Evolutionary conservation across 208 protist species (phyloP).

Genomic region (Trypanosoma melophagium): DNA sequence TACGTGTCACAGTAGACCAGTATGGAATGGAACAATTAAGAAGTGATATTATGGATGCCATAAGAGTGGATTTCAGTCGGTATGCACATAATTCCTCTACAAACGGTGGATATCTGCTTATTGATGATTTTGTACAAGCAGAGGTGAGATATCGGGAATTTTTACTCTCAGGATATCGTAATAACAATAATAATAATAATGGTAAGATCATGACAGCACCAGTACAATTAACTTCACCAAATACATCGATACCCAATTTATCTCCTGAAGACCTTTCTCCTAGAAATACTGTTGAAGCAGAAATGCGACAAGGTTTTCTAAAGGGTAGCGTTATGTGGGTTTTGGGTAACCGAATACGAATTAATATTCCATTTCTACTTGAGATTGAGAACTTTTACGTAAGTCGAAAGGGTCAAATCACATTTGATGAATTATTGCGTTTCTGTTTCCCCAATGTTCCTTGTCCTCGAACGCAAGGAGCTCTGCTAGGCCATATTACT

Average conservation of each 20-base stretch:
- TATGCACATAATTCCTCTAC: conserved; percentile 2
- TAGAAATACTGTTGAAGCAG: conserved; percentile 11
- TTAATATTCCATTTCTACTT: conserved; percentile 20
- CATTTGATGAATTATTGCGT: conserved; percentile 25
- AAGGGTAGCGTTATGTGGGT: conserved; percentile 26
- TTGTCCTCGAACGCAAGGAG: conserved; percentile 22
- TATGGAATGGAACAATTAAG: conserved; percentile 25
- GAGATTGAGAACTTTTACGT: conserved; percentile 29
- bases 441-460: conserved; percentile 27
- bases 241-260: background rate
- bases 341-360: conserved; percentile 21
- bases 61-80: conserved; percentile 20
- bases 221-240: background rate
- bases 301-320: conserved; percentile 25
- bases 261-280: background rate
- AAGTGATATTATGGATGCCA: conserved; percentile 10
- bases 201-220: background rate
- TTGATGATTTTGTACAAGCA: conserved; percentile 20
- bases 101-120: conserved; percentile 10
- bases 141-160: conserved; percentile 12
- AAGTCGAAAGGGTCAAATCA: conserved; percentile 10
- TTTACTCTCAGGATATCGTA: background rate
- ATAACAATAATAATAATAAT: background rate
- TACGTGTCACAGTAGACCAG: conserved; percentile 26
- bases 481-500: conserved; percentile 6